Percentiles rank a stretch among this genome's conserved stretches.
Conservation (phyloP, 2,329 filamentous ascomycete genomes). For the Hymenoscyphus scutula region DNA sequence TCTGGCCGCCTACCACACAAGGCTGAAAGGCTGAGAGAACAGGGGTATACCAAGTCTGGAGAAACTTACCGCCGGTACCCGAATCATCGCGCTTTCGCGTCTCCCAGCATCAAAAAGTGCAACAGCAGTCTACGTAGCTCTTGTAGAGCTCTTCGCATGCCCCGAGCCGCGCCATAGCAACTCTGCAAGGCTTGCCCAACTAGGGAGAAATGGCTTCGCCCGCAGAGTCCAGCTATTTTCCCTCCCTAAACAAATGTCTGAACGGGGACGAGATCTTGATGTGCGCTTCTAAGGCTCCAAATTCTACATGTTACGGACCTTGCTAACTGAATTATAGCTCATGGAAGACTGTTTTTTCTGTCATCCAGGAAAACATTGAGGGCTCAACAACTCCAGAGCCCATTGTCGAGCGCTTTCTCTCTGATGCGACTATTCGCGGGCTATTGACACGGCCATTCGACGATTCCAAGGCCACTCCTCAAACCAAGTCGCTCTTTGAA, state of each 20-base stretch:
- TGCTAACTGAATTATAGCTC: conserved; percentile 44
- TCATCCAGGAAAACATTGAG: conserved; percentile 56
- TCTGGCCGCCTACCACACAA: conserved; percentile 1
- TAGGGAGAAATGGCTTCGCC: conserved; percentile 64
- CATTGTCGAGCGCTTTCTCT: conserved; percentile 63
- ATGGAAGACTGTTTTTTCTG: conserved; percentile 59
- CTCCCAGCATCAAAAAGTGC: conserved; percentile 18
- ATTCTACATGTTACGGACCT: not conserved
- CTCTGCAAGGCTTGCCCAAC: conserved; percentile 42
- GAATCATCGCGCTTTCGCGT: conserved; percentile 19
- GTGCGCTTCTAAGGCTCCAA: conserved; percentile 48
- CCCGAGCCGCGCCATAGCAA: conserved; percentile 26
- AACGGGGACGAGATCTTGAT: conserved; percentile 76
- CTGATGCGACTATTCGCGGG: conserved; percentile 63
- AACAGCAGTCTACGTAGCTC: conserved; percentile 6
- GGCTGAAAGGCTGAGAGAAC: conserved; percentile 6
- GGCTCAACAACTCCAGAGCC: conserved; percentile 54
- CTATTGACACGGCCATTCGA: conserved; percentile 67
- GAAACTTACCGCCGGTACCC: not conserved
- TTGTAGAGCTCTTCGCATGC: conserved; percentile 30
- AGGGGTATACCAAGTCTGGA: not conserved
- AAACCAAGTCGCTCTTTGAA: conserved; percentile 71
- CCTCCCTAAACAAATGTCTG: conserved; percentile 81
- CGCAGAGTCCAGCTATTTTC: conserved; percentile 72
- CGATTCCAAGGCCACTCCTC: conserved; percentile 56